These are phyloP conservation scores for Fusarium annulatum DNA, from an alignment of 2,329 filamentous ascomycete genomes.

Conservation along the genomic window DNA sequence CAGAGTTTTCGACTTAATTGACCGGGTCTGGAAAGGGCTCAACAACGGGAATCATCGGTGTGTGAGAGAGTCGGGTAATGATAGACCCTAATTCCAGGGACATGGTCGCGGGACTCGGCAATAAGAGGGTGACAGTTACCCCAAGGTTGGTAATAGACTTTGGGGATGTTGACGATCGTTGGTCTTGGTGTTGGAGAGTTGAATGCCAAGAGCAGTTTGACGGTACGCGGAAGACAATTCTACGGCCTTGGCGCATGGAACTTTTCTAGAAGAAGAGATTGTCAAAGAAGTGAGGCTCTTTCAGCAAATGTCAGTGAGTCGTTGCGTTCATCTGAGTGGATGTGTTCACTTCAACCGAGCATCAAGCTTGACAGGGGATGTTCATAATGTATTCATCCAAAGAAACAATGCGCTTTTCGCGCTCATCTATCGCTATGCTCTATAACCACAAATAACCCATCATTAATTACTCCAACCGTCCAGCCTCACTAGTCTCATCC, in stretches of 20 bases:
- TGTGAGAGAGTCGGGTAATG: neutral
- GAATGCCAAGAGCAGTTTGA: neutral
- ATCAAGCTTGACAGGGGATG: neutral
- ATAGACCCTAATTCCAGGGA: neutral
- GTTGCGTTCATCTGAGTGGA: neutral
- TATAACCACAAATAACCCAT: neutral
- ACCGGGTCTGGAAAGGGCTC: neutral
- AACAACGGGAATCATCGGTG: neutral
- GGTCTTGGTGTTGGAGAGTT: neutral
- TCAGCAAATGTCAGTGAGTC: neutral
- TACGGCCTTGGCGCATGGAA: slow-evolving; percentile 1
- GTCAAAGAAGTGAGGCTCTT: too few relatives aligned
- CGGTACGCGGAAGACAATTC: neutral
- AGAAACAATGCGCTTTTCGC: neutral
- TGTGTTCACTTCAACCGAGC: neutral
- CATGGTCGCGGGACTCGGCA: neutral
- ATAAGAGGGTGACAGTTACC: neutral
- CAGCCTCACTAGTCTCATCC: slow-evolving; percentile 75
- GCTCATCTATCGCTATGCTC: slow-evolving; percentile 17
- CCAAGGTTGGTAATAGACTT: neutral
- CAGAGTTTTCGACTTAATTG: neutral
- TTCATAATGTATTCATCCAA: neutral
- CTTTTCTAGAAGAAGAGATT: neutral
- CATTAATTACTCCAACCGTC: slow-evolving; percentile 41
- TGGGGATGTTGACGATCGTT: neutral